phyloP scores from a whole-genome alignment of 1,284 basidiomycete species.

The Peniophora sp. region DNA sequence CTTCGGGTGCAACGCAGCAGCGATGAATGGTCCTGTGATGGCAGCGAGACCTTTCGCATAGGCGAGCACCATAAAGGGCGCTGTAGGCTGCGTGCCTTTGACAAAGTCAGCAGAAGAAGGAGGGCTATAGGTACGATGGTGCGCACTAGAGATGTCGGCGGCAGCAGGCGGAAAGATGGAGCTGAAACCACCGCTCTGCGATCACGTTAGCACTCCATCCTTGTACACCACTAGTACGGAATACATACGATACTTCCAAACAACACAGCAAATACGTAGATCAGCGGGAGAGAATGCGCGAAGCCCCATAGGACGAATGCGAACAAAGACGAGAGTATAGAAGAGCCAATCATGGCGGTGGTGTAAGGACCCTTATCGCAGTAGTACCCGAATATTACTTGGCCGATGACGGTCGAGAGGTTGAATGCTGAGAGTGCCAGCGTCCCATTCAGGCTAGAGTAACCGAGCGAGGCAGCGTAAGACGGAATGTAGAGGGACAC shows the following conservation, averaged over 20 bases:
- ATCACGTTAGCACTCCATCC: background rate
- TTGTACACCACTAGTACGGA: background rate
- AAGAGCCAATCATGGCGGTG: slow-evolving; percentile 1
- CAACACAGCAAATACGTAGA: slow-evolving; percentile 1
- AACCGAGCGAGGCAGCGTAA: slow-evolving; percentile 1
- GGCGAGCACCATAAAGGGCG: slow-evolving; percentile 2
- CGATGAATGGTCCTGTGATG: slow-evolving; percentile 2
- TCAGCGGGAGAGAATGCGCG: background rate
- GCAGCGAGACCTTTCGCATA: slow-evolving; percentile 1
- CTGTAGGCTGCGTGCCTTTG: background rate
- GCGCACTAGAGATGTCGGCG: slow-evolving; percentile 1
- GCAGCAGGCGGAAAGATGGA: slow-evolving; percentile 2
- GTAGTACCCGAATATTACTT: slow-evolving; percentile 2
- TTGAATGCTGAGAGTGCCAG: slow-evolving; percentile 3
- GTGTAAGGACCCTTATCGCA: slow-evolving; percentile 5
- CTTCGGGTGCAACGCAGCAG: background rate
- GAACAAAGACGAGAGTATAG: background rate
- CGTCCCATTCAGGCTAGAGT: slow-evolving; percentile 1
- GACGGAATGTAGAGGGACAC: slow-evolving; percentile 19
- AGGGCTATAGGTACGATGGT: background rate
- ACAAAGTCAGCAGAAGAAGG: background rate
- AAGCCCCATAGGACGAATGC: slow-evolving; percentile 1
- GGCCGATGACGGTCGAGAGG: slow-evolving; percentile 1
- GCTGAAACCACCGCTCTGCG: slow-evolving; percentile 5
- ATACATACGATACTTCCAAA: slow-evolving; percentile 2